These are phyloP conservation scores for Exobasidium rhododendri DNA, from an alignment of 1,284 basidiomycete genomes.

Conservation along the genomic window DNA sequence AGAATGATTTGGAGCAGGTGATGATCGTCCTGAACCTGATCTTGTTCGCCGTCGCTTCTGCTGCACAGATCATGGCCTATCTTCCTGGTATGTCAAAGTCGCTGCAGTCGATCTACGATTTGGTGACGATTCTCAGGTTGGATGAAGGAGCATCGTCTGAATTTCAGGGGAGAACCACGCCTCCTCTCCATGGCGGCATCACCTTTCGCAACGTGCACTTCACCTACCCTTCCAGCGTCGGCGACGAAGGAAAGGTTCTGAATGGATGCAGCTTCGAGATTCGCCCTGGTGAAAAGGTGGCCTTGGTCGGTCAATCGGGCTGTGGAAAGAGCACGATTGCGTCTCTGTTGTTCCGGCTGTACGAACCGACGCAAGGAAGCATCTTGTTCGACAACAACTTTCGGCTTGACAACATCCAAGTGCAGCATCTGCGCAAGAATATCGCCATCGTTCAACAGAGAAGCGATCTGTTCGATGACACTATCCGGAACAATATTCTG, in stretches of 20 bases:
- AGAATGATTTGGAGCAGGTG: conserved; percentile 81
- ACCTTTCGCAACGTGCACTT: conserved; percentile 41
- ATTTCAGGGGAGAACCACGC: conserved; percentile 6
- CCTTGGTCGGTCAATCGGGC: conserved; percentile 47
- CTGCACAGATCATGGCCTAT: conserved; percentile 80
- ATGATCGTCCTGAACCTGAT: conserved; percentile 85
- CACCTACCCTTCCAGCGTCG: conserved; percentile 24
- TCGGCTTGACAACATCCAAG: conserved; percentile 13
- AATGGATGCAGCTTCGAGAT: conserved; percentile 25
- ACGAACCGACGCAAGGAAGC: conserved; percentile 36
- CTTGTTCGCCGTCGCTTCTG: conserved; percentile 88
- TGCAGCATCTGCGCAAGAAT: conserved; percentile 36
- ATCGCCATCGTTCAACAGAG: conserved; percentile 41
- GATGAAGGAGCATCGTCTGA: conserved; percentile 17
- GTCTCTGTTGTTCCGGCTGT: conserved; percentile 44
- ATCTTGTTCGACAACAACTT: conserved; percentile 31
- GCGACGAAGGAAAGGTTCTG: conserved; percentile 24
- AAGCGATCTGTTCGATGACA: conserved; percentile 39
- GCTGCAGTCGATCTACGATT: conserved; percentile 67
- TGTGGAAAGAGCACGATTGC: conserved; percentile 50
- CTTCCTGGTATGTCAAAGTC: conserved; percentile 42
- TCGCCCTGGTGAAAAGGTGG: conserved; percentile 40
- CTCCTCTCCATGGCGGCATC: conserved; percentile 23
- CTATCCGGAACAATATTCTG: conserved; percentile 41
- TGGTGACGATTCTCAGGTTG: conserved; percentile 68